phyloP scores from a whole-genome alignment of 257 asterid species.

The Gynochthodes officinalis region DNA sequence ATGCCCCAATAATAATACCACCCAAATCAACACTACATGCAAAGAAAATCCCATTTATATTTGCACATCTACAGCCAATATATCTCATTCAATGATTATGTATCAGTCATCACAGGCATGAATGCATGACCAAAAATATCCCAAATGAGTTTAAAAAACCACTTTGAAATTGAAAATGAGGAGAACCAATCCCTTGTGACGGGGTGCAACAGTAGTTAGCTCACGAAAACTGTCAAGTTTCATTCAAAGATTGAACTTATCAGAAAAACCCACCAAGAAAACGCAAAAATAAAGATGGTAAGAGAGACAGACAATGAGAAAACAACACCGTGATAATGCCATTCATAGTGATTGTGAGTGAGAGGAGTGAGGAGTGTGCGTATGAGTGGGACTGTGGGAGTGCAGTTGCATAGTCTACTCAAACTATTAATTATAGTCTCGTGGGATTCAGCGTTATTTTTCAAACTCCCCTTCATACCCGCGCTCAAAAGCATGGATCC shows the following conservation, averaged over 20 bases:
- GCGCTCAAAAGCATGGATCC: conserved; percentile 77
- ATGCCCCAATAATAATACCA: not conserved
- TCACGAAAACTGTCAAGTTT: conserved; percentile 59
- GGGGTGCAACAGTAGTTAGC: conserved; percentile 46
- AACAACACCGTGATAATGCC: conserved; percentile 23
- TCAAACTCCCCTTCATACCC: conserved; percentile 68
- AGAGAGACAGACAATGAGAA: not conserved
- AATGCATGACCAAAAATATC: conserved; percentile 3
- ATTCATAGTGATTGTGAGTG: not conserved
- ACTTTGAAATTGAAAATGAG: conserved; percentile 16
- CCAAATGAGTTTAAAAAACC: not conserved
- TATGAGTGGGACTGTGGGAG: conserved; percentile 38
- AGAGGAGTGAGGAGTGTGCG: conserved; percentile 16
- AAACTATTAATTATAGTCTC: conserved; percentile 58
- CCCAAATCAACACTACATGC: no score
- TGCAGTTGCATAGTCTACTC: conserved; percentile 34
- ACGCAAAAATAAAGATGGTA: not conserved
- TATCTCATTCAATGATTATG: conserved; percentile 7
- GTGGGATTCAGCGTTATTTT: conserved; percentile 87
- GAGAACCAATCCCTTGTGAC: conserved; percentile 6
- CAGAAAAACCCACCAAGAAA: not conserved
- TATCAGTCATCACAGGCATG: not conserved
- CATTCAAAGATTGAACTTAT: conserved; percentile 19
- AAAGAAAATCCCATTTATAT: no score
- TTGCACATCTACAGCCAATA: no score